phyloP scores from a whole-genome alignment of 2,329 filamentous ascomycete species.

The Colletotrichum abscissum region DNA sequence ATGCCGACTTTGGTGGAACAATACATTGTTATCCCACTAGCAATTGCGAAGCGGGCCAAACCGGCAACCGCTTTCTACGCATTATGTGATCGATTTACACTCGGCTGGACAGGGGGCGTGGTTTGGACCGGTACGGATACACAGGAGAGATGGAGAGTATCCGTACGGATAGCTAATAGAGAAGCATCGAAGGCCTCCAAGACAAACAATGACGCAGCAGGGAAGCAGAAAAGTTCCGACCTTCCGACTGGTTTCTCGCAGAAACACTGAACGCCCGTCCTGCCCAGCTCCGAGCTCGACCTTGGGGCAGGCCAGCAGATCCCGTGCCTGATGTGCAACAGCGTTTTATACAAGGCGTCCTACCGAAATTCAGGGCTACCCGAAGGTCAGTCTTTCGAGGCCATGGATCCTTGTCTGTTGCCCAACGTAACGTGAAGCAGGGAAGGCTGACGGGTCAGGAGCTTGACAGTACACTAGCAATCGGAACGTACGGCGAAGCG shows the following conservation, averaged over 20 bases:
- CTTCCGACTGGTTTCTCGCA: not conserved
- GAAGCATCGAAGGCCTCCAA: not conserved
- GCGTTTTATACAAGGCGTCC: not conserved
- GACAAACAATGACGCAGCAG: not conserved
- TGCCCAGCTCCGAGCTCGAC: not conserved
- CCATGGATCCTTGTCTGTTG: not conserved
- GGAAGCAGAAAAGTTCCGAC: conserved; percentile 2
- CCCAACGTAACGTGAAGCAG: not conserved
- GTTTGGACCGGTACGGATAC: not conserved
- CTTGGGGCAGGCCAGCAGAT: not conserved
- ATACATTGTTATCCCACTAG: not conserved
- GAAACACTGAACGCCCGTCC: conserved; percentile 8
- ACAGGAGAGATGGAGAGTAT: not conserved
- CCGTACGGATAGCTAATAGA: not conserved
- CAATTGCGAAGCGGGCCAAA: not conserved
- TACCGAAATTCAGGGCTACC: not conserved
- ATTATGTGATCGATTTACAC: not conserved
- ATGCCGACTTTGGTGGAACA: not conserved
- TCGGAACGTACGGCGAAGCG: not conserved
- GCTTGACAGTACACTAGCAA: not conserved
- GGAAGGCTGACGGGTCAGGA: not conserved
- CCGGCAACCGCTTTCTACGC: too few relatives aligned
- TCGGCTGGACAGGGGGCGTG: not conserved
- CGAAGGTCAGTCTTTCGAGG: not conserved
- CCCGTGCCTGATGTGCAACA: not conserved